Conservation (phyloP, 192 early-diverging fungal genomes). For the Gaertneriomyces sp. region DNA sequence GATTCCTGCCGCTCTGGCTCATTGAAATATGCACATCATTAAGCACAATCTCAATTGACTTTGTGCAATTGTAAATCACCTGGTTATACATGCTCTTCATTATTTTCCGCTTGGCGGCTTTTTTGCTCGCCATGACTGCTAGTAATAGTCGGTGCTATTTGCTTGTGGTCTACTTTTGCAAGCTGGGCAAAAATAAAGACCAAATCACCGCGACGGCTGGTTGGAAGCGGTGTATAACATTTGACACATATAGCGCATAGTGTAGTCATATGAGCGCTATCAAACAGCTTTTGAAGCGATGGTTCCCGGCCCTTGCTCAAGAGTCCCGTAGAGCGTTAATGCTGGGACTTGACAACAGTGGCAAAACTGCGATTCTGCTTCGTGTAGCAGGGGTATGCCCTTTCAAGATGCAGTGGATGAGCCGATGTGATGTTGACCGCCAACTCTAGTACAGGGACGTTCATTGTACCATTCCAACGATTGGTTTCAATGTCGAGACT, state of each 20-base stretch:
- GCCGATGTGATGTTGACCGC: not conserved
- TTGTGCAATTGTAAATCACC: not conserved
- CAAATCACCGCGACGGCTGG: too few relatives aligned
- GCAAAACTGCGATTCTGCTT: conserved; percentile 5
- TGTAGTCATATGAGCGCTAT: too few relatives aligned
- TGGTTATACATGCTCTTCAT: conserved; percentile 7
- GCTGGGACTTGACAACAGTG: not conserved
- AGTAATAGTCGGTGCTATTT: too few relatives aligned
- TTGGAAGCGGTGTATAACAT: too few relatives aligned
- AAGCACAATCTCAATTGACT: not conserved
- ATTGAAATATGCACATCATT: not conserved
- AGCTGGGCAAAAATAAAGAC: too few relatives aligned
- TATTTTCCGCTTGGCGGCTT: not conserved
- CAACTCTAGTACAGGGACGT: not conserved
- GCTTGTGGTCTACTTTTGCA: too few relatives aligned
- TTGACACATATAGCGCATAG: too few relatives aligned
- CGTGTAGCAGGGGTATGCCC: not conserved
- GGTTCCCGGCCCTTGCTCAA: too few relatives aligned
- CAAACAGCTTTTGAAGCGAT: too few relatives aligned
- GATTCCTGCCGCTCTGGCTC: not conserved
- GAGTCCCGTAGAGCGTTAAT: not conserved
- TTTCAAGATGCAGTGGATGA: not conserved
- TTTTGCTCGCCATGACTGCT: too few relatives aligned
- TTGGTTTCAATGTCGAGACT: conserved; percentile 21
- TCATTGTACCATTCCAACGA: conserved; percentile 15